These are phyloP conservation scores for Passiflora organensis DNA, from an alignment of 345 rosid genomes.

Conservation along the genomic window DNA sequence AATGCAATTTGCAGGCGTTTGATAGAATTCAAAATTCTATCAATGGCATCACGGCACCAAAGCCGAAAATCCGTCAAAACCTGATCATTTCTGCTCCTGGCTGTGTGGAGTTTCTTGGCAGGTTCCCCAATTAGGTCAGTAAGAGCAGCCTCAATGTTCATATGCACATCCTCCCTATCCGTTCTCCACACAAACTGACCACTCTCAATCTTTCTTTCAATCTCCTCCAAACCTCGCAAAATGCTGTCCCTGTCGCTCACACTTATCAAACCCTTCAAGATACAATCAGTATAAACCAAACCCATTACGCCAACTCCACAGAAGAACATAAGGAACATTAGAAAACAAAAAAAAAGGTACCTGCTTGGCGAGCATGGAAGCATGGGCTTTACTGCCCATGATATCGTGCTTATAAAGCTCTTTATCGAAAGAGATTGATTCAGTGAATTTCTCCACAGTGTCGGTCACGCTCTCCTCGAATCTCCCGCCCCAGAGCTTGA, in stretches of 20 bases:
- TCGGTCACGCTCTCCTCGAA: conserved; percentile 85
- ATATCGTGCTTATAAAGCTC: conserved; percentile 84
- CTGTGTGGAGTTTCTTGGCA: conserved; percentile 95
- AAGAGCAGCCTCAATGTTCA: conserved; percentile 94
- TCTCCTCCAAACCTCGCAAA: conserved; percentile 68
- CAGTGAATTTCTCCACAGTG: conserved; percentile 84
- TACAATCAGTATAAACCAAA: neutral
- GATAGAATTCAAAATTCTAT: conserved; percentile 39
- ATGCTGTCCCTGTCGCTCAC: conserved; percentile 61
- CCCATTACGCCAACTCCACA: neutral
- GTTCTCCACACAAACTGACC: conserved; percentile 82
- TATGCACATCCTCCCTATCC: conserved; percentile 92
- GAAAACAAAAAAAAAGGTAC: conserved; percentile 21
- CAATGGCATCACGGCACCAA: conserved; percentile 95
- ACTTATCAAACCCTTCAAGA: conserved; percentile 63
- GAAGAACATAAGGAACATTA: neutral
- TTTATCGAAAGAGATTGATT: conserved; percentile 86
- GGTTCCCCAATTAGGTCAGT: conserved; percentile 96
- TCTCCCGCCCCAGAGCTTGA: conserved; percentile 95
- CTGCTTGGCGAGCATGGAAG: conserved; percentile 87
- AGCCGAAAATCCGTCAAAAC: conserved; percentile 83
- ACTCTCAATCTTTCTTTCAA: conserved; percentile 52
- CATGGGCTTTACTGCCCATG: conserved; percentile 91
- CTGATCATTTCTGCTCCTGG: conserved; percentile 87
- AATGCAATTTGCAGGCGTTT: conserved; percentile 56